Base-by-base conservation (phyloP, 345 rosid species). In the Hibiscus mutabilis region DNA sequence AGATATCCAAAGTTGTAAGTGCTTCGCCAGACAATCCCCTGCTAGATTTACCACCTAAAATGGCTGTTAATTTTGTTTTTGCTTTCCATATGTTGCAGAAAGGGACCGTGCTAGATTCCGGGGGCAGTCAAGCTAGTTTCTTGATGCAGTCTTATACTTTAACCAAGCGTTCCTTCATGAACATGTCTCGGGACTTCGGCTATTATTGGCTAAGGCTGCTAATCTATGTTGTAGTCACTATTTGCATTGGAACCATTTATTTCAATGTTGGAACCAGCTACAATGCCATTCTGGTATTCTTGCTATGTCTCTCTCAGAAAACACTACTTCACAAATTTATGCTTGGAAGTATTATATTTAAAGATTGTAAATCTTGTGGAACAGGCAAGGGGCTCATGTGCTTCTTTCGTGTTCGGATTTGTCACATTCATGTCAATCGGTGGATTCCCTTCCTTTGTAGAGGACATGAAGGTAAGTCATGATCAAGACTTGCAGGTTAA, bases 141-240 rank as follows among this genome's bases (percentile, higher is more conserved):
- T 53, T 53, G 58, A 53, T 18, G 58, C 58, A 53, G 59, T 55
- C 27, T 22, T 87, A 79, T 44, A 84, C 87, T 60, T 79, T 94
- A 76, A 94, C 98, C 18, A 86, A 86, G 80, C 91, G 98, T 19
- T 91, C 97, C 7, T 88, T 87, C 82, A 73, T 84, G 73, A 94
- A 94, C 86, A 94, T 94, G 98, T 94, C 95, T 19, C 83, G 98
- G 67, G 98, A 94, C 81, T 91, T 94, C 27, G 98, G 97, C 15
- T 57, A 57, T 57, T 57, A 57, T 57, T 57, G 61, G 61, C 33
- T 57, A 24, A 57, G 61, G 33, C 33, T 57, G 33, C 61, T 57
- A 12, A 57, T 57, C 24, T 57, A 57, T 57, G 31, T 57, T 57
- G 61, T 57, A 22, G 61, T 57, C 16, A 57, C 33, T 11, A 13